Percentiles rank a stretch among this genome's conserved stretches.
Conservation (phyloP, 495 filamentous ascomycete genomes). For the Neurospora sp. region DNA sequence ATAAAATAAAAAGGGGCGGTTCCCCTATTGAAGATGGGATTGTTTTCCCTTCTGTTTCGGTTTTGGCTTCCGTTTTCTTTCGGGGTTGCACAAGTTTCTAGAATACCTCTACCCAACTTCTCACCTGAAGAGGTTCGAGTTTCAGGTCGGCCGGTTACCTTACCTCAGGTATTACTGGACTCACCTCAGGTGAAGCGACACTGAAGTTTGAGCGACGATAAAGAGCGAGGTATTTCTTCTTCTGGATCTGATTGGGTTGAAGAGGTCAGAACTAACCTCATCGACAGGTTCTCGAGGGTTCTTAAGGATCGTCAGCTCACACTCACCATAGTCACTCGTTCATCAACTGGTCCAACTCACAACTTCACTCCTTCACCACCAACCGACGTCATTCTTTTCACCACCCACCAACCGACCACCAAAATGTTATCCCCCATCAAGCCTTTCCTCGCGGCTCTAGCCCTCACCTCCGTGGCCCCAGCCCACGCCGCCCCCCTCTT, state of each 20-base stretch:
- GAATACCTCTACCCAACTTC: neutral
- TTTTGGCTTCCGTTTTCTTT: neutral
- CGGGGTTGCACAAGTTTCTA: neutral
- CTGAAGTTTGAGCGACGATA: no score
- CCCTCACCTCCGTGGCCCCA: neutral
- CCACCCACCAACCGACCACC: neutral
- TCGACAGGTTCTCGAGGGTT: neutral
- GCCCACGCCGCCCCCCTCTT: neutral
- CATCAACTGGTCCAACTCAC: no score
- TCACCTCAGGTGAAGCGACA: neutral
- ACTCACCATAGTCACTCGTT: neutral
- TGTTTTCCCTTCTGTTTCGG: neutral
- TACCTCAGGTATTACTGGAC: neutral
- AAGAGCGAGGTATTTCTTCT: neutral
- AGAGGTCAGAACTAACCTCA: neutral
- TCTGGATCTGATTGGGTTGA: neutral
- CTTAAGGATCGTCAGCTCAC: neutral
- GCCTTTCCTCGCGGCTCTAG: neutral
- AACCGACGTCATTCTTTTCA: neutral
- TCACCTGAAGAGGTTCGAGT: neutral
- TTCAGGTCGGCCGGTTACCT: neutral
- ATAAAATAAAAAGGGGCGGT: neutral
- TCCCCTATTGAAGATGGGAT: neutral
- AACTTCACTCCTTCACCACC: neutral
- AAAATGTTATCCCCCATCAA: neutral